These are phyloP conservation scores for Anisodus acutangulus DNA, from an alignment of 257 asterid species.

Conservation along the genomic window DNA sequence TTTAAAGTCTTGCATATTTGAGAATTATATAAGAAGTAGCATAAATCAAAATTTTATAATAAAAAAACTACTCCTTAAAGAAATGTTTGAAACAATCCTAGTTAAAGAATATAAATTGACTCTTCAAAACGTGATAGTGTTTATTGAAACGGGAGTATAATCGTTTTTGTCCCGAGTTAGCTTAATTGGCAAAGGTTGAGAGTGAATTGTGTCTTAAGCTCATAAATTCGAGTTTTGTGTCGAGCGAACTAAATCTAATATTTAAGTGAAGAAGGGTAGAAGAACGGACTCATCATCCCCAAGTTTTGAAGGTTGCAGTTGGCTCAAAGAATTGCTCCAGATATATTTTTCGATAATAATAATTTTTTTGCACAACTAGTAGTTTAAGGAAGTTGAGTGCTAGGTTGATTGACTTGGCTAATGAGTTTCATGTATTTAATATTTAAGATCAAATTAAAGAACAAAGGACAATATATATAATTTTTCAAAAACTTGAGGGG, in stretches of 20 bases:
- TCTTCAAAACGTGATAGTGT: background rate
- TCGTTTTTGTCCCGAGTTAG: background rate
- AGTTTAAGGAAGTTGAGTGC: background rate
- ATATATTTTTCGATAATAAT: rapidly evolving
- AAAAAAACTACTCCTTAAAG: background rate
- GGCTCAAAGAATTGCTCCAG: too few relatives aligned
- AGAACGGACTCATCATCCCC: background rate
- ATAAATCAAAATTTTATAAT: background rate
- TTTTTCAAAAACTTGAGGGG: background rate
- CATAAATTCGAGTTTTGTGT: background rate
- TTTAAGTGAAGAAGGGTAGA: background rate
- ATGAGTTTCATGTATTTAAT: background rate
- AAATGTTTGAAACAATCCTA: background rate
- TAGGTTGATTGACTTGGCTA: background rate
- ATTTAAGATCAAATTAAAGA: background rate
- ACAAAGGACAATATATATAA: background rate
- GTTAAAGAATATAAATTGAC: background rate
- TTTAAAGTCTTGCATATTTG: background rate
- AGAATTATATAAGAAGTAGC: background rate
- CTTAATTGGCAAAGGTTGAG: background rate
- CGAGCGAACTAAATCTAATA: rapidly evolving
- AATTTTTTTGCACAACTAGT: background rate
- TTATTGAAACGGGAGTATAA: background rate
- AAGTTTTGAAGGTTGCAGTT: rapidly evolving
- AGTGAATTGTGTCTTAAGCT: rapidly evolving